Base-by-base conservation (phyloP, 176 grass and related monocot genomes). In the Ensete ventricosum region DNA sequence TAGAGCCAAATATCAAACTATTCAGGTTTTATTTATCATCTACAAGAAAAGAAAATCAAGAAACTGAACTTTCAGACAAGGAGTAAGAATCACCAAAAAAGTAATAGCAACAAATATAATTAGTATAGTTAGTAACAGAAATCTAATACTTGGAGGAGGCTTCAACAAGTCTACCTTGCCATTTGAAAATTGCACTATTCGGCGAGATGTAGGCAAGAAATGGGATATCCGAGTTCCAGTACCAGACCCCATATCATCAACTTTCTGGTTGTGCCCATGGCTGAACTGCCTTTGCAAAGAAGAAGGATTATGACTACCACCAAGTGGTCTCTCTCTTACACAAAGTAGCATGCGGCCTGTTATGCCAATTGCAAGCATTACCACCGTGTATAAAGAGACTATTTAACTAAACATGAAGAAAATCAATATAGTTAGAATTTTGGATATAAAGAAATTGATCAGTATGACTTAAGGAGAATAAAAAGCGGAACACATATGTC, bases 111-210 rank as follows among this genome's bases (percentile, higher is more conserved):
- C 64, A 67, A 43, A 34, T 67, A 34, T 67, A 9, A 43, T 24
- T 17, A 11, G 10, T 23, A 22, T 20, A 25, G 22, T 64, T 64
- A 25, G 22, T 25, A 64, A 64, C 19, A 64, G n/a, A 17, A 10
- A 64, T 34, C 29, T 34, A 34, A 34, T 34, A 64, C 62, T 29
- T 34, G 14, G 14, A 43, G 2, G 16, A 67, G n/a, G 12, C 24
- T 66, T 22, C 64, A 66, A 66, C 24, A 29, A 16, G 55, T 10
- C 58, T 92, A 99, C 90, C 90, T 83, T 89, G 68, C 95, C 82
- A 77, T 91, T 99, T 52, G 90, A 94, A 81, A 99, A 99, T 74
- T 99, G 95, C 79, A 99, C 95, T 82, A 98, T 89, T 76, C 90
- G 76, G 67, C 90, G 85, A 79, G 90, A 99, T 63, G 95, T 99